phyloP scores from a whole-genome alignment of 495 filamentous ascomycete genomes.

The Xylaria cubensis region DNA sequence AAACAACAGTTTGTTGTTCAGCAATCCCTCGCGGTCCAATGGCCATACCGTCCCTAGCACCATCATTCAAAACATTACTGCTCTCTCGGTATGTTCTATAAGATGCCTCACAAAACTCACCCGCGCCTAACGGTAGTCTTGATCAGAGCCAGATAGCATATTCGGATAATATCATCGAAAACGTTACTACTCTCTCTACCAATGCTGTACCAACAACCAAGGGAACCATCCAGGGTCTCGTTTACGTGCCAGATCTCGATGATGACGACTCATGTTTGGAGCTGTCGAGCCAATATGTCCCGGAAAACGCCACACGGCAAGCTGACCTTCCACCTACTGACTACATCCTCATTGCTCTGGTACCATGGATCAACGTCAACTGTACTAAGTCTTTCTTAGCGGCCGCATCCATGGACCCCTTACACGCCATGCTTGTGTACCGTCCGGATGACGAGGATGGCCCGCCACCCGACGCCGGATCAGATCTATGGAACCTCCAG shows the following conservation, averaged over 20 bases:
- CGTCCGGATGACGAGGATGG: constrained; percentile 62
- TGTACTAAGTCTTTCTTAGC: constrained; percentile 75
- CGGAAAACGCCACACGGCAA: constrained; percentile 74
- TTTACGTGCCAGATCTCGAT: constrained; percentile 79
- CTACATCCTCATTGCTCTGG: constrained; percentile 73
- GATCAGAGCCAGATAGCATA: constrained; percentile 68
- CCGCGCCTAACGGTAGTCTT: background rate
- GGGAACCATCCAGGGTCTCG: constrained; percentile 69
- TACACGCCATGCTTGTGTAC: constrained; percentile 79
- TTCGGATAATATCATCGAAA: constrained; percentile 62
- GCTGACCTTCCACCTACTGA: constrained; percentile 72
- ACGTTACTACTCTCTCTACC: constrained; percentile 74
- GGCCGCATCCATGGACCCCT: constrained; percentile 62
- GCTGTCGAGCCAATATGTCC: constrained; percentile 63
- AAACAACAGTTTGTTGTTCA: constrained; percentile 52
- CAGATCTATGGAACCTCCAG: constrained; percentile 69
- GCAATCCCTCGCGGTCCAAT: constrained; percentile 52
- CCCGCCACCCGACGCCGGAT: constrained; percentile 65
- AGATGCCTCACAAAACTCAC: background rate
- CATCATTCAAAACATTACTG: constrained; percentile 56
- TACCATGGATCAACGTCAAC: constrained; percentile 78
- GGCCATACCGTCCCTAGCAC: constrained; percentile 51
- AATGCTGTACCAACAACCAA: constrained; percentile 59
- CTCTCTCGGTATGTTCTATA: constrained; percentile 49
- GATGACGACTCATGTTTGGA: constrained; percentile 64